Evolutionary conservation across 2,329 filamentous ascomycete genomes (phyloP).

Genomic region (Paecilomyces niveus): DNA sequence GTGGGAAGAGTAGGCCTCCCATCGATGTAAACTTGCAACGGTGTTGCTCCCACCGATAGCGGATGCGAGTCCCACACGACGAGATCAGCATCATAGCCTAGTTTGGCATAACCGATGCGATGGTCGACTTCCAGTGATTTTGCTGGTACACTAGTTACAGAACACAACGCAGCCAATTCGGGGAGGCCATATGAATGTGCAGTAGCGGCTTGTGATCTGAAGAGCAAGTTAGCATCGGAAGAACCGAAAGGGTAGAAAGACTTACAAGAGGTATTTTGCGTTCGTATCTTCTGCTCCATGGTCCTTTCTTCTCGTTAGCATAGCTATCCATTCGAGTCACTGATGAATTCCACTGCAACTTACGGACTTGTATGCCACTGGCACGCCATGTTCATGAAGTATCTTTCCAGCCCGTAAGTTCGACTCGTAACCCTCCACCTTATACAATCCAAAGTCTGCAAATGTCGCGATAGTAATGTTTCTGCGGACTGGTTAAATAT

Average conservation of each 20-base stretch:
- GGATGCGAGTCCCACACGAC: constrained; percentile 59
- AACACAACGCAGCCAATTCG: constrained; percentile 52
- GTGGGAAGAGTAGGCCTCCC: constrained; percentile 40
- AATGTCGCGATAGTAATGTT: constrained; percentile 54
- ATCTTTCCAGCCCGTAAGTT: constrained; percentile 61
- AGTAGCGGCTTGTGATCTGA: constrained; percentile 45
- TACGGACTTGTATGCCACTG: constrained; percentile 60
- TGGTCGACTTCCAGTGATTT: constrained; percentile 52
- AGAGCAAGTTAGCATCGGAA: constrained; percentile 61
- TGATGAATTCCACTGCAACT: neutral
- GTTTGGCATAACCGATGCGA: constrained; percentile 54
- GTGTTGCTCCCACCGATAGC: constrained; percentile 52
- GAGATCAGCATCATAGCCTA: constrained; percentile 55
- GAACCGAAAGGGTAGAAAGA: constrained; percentile 27
- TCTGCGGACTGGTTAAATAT: constrained; percentile 49
- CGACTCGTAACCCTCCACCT: constrained; percentile 58
- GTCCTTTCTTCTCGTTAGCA: constrained; percentile 15
- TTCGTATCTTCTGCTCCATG: constrained; percentile 26
- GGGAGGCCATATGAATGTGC: constrained; percentile 52
- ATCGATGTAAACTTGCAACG: constrained; percentile 59
- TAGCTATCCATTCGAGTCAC: neutral
- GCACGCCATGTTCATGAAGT: constrained; percentile 58
- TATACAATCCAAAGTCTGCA: constrained; percentile 68
- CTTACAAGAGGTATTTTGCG: constrained; percentile 36
- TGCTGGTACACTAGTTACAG: constrained; percentile 54